Evolutionary conservation across 2,329 filamentous ascomycete genomes (phyloP).

Genomic region (Microdochium nivale): DNA sequence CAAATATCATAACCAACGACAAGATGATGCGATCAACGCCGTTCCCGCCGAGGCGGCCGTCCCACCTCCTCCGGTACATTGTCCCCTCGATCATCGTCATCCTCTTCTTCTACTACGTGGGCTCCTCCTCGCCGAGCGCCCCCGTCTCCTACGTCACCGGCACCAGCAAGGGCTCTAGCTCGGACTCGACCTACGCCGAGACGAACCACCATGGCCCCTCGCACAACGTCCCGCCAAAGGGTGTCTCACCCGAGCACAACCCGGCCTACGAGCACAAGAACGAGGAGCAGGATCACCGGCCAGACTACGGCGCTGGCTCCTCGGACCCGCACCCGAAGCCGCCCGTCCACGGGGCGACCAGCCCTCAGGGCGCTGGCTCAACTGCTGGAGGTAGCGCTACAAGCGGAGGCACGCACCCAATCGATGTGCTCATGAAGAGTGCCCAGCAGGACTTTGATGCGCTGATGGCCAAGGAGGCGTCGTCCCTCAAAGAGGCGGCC

Average conservation of each 20-base stretch:
- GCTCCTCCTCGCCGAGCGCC: slow-evolving; percentile 8
- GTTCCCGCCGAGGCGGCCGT: slow-evolving; percentile 33
- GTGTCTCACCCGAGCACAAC: not conserved
- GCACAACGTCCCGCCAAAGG: not conserved
- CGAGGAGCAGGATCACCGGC: not conserved
- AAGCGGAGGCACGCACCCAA: slow-evolving; percentile 24
- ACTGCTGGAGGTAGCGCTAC: too few species aligned
- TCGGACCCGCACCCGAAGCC: slow-evolving; percentile 7
- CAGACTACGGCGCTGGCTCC: slow-evolving; percentile 1
- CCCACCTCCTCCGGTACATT: slow-evolving; percentile 32
- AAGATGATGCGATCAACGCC: slow-evolving; percentile 27
- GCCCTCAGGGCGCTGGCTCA: too few species aligned
- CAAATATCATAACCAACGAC: too few species aligned
- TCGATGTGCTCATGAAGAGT: slow-evolving; percentile 32
- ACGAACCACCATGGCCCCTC: not conserved
- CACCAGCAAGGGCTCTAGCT: slow-evolving; percentile 6
- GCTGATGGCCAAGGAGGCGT: slow-evolving; percentile 29
- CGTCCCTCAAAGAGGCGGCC: slow-evolving; percentile 34
- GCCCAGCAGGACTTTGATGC: slow-evolving; percentile 28
- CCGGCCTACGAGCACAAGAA: slow-evolving; percentile 1
- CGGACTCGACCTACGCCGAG: slow-evolving; percentile 7
- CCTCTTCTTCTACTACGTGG: slow-evolving; percentile 23
- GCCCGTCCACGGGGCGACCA: slow-evolving; percentile 7
- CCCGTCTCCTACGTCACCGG: slow-evolving; percentile 7
- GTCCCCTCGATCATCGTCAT: slow-evolving; percentile 26